These are phyloP conservation scores for Endocarpon pusillum DNA, from an alignment of 495 filamentous ascomycete genomes.

Conservation along the genomic window DNA sequence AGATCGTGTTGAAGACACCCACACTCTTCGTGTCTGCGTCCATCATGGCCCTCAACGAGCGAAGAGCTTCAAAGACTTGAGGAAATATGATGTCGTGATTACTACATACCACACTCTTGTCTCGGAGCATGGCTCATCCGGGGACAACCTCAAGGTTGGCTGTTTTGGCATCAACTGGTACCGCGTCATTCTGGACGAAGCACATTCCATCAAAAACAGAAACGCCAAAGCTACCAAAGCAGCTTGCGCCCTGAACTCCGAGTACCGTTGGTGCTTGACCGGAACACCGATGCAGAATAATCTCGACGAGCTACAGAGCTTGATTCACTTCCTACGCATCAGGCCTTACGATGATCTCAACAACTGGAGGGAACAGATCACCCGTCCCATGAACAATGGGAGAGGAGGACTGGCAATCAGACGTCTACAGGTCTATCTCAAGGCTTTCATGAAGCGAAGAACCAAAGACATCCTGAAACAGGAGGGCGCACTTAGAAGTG, in stretches of 20 bases:
- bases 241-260: conserved; percentile 57
- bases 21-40: conserved; percentile 60
- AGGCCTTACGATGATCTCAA: conserved; percentile 69
- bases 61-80: conserved; percentile 55
- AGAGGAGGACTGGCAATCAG: conserved; percentile 78
- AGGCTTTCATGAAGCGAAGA: conserved; percentile 88
- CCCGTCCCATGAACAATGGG: conserved; percentile 65
- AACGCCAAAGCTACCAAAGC: conserved; percentile 89
- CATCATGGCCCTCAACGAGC: conserved; percentile 80
- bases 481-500: conserved; percentile 57
- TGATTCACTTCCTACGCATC: conserved; percentile 87
- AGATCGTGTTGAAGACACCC: conserved; percentile 49
- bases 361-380: conserved; percentile 80
- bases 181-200: conserved; percentile 87
- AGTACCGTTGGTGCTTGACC: conserved; percentile 89
- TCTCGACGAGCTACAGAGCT: conserved; percentile 84
- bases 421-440: conserved; percentile 65
- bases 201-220: conserved; percentile 94
- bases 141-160: conserved; percentile 48
- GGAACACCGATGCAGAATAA: conserved; percentile 98
- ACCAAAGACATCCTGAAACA: conserved; percentile 89
- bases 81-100: conserved; percentile 85
- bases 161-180: conserved; percentile 91
- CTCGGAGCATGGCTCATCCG: conserved; percentile 61
- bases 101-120: conserved; percentile 92